Percentiles rank a stretch among this genome's conserved stretches.
Conservation (phyloP, 805 yeast species). For the Teunomyces tritomae region DNA sequence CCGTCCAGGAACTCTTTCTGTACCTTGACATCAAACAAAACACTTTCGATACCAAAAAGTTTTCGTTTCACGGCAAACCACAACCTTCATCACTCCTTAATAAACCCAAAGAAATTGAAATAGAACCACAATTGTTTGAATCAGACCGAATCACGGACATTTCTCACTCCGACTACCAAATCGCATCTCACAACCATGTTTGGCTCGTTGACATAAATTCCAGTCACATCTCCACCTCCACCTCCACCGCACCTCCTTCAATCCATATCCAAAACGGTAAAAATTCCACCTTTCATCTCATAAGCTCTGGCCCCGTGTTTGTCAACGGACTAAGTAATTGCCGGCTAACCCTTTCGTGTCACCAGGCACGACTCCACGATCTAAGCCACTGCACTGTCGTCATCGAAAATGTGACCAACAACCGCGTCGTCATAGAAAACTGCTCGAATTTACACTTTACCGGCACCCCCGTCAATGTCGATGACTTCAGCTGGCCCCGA, state of each 20-base stretch:
- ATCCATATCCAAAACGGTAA: slow-evolving; percentile 20
- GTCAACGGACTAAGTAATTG: slow-evolving; percentile 19
- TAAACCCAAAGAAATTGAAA: too few relatives aligned
- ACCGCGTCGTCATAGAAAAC: slow-evolving; percentile 30
- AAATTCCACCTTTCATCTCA: slow-evolving; percentile 14
- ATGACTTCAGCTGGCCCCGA: slow-evolving; percentile 30
- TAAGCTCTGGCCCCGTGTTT: slow-evolving; percentile 30
- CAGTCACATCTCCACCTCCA: slow-evolving; percentile 1
- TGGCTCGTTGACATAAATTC: slow-evolving; percentile 13
- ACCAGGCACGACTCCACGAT: slow-evolving; percentile 30
- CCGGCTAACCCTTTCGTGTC: slow-evolving; percentile 21
- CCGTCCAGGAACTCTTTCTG: slow-evolving; percentile 18
- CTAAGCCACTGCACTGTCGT: slow-evolving; percentile 14
- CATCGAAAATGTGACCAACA: slow-evolving; percentile 17
- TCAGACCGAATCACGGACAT: neutral
- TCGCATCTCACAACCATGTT: slow-evolving; percentile 7
- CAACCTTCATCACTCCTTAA: neutral
- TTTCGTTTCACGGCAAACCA: slow-evolving; percentile 32
- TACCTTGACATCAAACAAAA: slow-evolving; percentile 18
- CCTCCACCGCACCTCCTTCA: slow-evolving; percentile 13
- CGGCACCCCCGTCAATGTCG: slow-evolving; percentile 16
- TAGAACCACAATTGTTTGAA: neutral
- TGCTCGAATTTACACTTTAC: slow-evolving; percentile 17
- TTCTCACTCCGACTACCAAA: neutral
- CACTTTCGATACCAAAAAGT: slow-evolving; percentile 14